Base-by-base conservation (phyloP, 139 green algal genomes). In the Microglena sp. region DNA sequence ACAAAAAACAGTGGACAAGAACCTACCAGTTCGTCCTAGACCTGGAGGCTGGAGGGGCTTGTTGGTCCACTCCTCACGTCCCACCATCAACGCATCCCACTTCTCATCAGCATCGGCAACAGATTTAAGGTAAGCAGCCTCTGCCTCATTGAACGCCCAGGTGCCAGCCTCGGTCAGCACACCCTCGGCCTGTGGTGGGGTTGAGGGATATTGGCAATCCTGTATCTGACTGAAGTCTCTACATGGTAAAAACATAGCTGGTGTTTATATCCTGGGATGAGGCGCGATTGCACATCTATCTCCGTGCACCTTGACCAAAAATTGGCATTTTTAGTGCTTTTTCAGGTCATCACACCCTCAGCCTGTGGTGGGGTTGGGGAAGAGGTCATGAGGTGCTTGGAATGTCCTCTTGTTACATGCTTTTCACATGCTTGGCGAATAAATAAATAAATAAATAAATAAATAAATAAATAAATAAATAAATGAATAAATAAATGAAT, bases 51-150 rank as follows among this genome's bases (percentile, higher is more conserved):
- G 81, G 66, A 77, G 34, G 4, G 87, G 87, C 63, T 76, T 79
- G 69, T 83, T 89, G 66, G 81, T 62, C 86, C 86, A 94, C 58
- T 86, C 80, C 43, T 76, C 64, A 58, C 86, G 85, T 60, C 67
- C 72, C 32, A 64, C 58, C 68, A 94, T 64, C 8, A 74, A 64
- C 54, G 69, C 55, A 33, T 89, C 78, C 87, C 87, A 93, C 67
- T 77, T 72, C 53, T 92, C 85, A 40, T 93, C 86, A 32, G 77
- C 76, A 66, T 94, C 84, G 5, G 77, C 86, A 43, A 77, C 66
- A 64, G 81, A 61, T 79, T 95, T 84, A 15, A 93, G 82, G 72
- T 85, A 82, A 21, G 73, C 60, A 32, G 82, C 86, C 71, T 95
- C 89, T 6, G 82, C 77, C 53, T 86, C 67, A 45, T 73, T 83